These are phyloP conservation scores for Climacium dendroides DNA, from an alignment of 225 moss, liverwort and hornwort species.

Conservation along the genomic window DNA sequence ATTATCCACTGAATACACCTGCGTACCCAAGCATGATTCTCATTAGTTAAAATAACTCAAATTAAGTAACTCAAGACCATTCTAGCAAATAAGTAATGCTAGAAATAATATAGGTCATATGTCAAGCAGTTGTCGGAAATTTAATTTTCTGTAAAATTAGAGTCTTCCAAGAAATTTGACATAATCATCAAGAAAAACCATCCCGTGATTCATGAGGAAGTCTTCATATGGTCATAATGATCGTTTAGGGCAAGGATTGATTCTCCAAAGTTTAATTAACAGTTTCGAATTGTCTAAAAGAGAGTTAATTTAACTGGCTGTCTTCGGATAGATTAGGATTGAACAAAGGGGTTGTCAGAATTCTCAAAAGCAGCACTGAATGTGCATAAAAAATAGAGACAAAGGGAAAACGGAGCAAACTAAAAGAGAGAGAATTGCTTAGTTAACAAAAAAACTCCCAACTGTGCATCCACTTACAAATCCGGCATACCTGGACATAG, in stretches of 20 bases:
- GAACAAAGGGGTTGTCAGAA: background rate
- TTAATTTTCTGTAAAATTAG: background rate
- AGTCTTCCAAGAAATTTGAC: background rate
- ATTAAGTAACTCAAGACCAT: background rate
- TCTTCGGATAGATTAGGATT: background rate
- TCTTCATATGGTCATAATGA: background rate
- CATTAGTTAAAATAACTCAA: background rate
- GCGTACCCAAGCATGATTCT: background rate
- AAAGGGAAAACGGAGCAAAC: background rate
- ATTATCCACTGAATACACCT: conserved; percentile 89
- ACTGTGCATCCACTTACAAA: background rate
- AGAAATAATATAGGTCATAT: background rate
- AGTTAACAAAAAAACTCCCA: background rate
- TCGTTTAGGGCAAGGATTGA: background rate
- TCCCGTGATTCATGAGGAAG: background rate
- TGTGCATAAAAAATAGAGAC: background rate
- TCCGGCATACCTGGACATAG: conserved; percentile 63
- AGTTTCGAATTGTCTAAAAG: background rate
- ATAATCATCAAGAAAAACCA: background rate
- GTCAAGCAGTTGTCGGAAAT: background rate
- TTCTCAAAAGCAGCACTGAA: background rate
- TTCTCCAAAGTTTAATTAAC: background rate
- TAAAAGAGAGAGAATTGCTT: background rate
- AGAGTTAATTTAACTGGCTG: background rate
- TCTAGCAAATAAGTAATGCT: no score